A percentile compares a stretch with the other conserved stretches of the same genome.
phyloP scores from a whole-genome alignment of 2,329 filamentous ascomycete genomes.

The Monilinia fructicola region DNA sequence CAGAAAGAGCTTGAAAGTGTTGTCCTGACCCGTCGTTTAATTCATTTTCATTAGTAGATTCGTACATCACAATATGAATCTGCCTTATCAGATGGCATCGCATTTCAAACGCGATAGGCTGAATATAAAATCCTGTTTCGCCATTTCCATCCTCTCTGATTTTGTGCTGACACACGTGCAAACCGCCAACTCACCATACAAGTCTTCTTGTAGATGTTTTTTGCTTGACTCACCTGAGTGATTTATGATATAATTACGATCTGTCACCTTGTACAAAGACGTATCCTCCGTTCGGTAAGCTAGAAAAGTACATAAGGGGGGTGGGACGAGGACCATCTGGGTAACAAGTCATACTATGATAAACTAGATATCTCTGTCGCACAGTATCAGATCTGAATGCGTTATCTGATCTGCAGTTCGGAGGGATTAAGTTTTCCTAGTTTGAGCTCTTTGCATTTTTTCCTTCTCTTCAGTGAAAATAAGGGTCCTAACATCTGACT shows the following conservation, averaged over 20 bases:
- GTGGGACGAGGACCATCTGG: slow-evolving; percentile 6
- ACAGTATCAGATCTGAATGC: background rate
- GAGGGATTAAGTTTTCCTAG: background rate
- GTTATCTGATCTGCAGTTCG: slow-evolving; percentile 2
- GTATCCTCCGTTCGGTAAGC: background rate
- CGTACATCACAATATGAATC: background rate
- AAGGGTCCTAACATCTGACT: slow-evolving; percentile 9
- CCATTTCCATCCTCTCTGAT: background rate
- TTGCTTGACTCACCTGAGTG: slow-evolving; percentile 20
- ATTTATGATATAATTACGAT: slow-evolving; percentile 8
- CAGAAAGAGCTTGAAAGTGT: background rate
- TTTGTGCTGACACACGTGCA: slow-evolving; percentile 8
- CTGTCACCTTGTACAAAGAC: slow-evolving; percentile 9
- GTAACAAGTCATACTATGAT: background rate
- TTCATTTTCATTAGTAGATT: slow-evolving; percentile 9
- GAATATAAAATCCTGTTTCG: background rate
- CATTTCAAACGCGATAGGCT: background rate
- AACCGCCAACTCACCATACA: background rate
- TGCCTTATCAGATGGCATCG: slow-evolving; percentile 1
- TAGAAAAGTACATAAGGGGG: slow-evolving; percentile 15
- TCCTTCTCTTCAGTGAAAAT: background rate
- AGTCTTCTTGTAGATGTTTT: background rate
- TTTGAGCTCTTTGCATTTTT: background rate
- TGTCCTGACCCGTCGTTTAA: background rate
- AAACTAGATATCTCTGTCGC: background rate